Evolutionary conservation across 768 basidiomycete species (phyloP), one percentile per base, ranked within the genome.

Genomic region (Porphyrellus cyaneotinctus): DNA sequence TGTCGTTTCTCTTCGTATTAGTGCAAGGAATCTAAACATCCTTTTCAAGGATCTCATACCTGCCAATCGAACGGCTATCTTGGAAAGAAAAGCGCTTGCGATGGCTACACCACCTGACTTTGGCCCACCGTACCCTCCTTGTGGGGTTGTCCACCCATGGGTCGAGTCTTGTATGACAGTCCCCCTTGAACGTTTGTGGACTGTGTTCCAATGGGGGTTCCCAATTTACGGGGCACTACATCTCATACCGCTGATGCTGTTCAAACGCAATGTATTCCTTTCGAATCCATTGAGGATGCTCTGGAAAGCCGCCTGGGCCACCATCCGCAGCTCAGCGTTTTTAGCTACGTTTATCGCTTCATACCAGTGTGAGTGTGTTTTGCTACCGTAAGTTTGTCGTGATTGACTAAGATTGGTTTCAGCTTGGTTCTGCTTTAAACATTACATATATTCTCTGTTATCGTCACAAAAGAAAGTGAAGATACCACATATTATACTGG

Each of bases 141-240:
- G 92, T 64, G 78, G 77, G 13, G 83, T 79, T n/a, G 77, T 91
- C 1, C 95, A 98, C 62, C 95, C 95, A 7, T 79, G 77, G 72
- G 59, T 74, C 7, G 77, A 82, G 39, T 76, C 74, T 2, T 87
- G 84, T 59, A 57, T 67, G 14, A 58, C 67, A 2, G 76, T 81
- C 57, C 66, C 73, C 67, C 30, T 78, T 28, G 62, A 64, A 35
- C 84, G 92, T 26, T 88, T 94, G 70, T 78, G 86, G 59, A 74
- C 80, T 17, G 93, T 97, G 7, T 88, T 87, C 67, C 82, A 80
- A 71, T 95, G 81, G 88, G 92, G 89, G 72, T 67, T 88, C 39
- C 87, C 84, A 4, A 81, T 87, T 36, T 98, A 98, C 61, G 86
- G 90, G 20, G 93, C 91, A 0, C 71, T 98, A 30, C 95, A 97